Evolutionary conservation across 2,329 filamentous ascomycete species (phyloP).

Genomic region (Aspergillus quadrilineatus): DNA sequence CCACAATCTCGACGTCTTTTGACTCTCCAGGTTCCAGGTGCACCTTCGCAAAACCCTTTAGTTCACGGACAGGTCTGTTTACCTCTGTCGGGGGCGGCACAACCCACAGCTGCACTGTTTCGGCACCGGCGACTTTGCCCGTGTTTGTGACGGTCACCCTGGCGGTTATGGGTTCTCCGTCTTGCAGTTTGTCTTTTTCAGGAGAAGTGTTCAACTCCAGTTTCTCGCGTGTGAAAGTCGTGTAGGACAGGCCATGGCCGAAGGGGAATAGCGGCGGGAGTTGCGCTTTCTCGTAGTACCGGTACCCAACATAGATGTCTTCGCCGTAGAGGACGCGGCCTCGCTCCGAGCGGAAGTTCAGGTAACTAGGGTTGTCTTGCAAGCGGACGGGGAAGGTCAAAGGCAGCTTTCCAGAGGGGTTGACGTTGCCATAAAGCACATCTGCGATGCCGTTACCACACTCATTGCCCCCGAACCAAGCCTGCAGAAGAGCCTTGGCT

Average conservation of each 20-base stretch:
- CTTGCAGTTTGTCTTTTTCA: conserved; percentile 38
- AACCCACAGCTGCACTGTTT: conserved; percentile 59
- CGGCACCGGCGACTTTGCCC: conserved; percentile 52
- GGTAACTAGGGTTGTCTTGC: conserved; percentile 71
- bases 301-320: conserved; percentile 77
- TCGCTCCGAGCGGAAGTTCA: conserved; percentile 71
- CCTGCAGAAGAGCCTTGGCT: conserved; percentile 64
- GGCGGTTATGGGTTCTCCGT: conserved; percentile 49
- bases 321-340: conserved; percentile 74
- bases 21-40: conserved; percentile 60
- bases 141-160: conserved; percentile 54
- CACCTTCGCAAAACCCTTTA: conserved; percentile 67
- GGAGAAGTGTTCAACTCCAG: conserved; percentile 37
- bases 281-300: conserved; percentile 73
- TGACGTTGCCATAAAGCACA: conserved; percentile 70
- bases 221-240: conserved; percentile 60
- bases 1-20: conserved; percentile 55
- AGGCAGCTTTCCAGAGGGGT: conserved; percentile 73
- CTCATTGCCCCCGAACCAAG: conserved; percentile 87
- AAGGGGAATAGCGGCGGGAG: conserved; percentile 71
- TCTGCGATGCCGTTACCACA: conserved; percentile 79
- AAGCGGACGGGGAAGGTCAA: conserved; percentile 68
- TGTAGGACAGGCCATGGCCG: conserved; percentile 77
- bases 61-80: conserved; percentile 59
- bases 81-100: conserved; percentile 50